Conservation (phyloP, 1,284 basidiomycete species). For the Inonotus obliquus region DNA sequence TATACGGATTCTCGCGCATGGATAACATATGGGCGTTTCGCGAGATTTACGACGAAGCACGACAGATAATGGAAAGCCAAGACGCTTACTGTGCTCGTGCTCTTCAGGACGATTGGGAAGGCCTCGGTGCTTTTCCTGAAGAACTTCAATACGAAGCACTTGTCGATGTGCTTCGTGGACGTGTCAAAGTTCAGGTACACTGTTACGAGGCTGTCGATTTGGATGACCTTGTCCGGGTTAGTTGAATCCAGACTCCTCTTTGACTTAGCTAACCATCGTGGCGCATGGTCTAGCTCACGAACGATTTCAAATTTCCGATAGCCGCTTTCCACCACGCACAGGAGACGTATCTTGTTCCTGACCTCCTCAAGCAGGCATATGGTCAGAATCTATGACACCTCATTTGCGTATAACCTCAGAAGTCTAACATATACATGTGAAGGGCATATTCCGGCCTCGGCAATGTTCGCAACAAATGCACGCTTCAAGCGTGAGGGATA, state of each 20-base stretch:
- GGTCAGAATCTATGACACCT: constrained; percentile 33
- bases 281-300: constrained; percentile 50
- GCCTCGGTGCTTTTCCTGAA: constrained; percentile 66
- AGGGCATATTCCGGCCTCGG: constrained; percentile 63
- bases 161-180: constrained; percentile 80
- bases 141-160: constrained; percentile 81
- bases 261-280: not conserved
- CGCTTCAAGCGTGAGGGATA: constrained; percentile 86
- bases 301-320: constrained; percentile 75
- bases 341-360: constrained; percentile 75
- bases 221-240: constrained; percentile 70
- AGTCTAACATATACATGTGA: not conserved
- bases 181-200: constrained; percentile 76
- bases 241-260: constrained; percentile 13
- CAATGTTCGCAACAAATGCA: constrained; percentile 64
- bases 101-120: constrained; percentile 53
- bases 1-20: constrained; percentile 38
- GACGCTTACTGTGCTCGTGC: constrained; percentile 67
- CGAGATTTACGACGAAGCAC: constrained; percentile 64
- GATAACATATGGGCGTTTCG: constrained; percentile 42
- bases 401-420: not conserved
- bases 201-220: constrained; percentile 80
- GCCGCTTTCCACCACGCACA: constrained; percentile 82
- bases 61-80: constrained; percentile 68
- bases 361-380: constrained; percentile 68